Evolutionary conservation across 139 green algal species (phyloP).

Genomic region (Axilococcus clingmanii): DNA sequence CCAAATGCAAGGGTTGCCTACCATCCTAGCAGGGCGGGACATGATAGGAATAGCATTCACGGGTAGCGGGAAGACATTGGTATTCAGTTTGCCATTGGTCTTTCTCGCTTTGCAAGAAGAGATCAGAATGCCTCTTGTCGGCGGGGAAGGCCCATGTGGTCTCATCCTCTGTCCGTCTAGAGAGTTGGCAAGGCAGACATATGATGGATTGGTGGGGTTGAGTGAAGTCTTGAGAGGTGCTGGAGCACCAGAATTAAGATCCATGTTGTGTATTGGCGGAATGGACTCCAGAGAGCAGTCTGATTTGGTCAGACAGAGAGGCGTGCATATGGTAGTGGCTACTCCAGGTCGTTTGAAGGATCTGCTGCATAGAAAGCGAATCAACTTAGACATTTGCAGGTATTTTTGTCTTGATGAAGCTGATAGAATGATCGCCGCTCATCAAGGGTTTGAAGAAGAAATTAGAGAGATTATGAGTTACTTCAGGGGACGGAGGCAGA

Average conservation of each 20-base stretch:
- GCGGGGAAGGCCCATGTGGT: slow-evolving; percentile 81
- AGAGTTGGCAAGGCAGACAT: slow-evolving; percentile 89
- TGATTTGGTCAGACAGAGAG: slow-evolving; percentile 30
- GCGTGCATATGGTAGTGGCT: slow-evolving; percentile 86
- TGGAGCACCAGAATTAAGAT: slow-evolving; percentile 63
- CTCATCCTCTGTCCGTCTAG: slow-evolving; percentile 89
- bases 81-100: slow-evolving; percentile 88
- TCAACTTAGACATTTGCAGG: slow-evolving; percentile 84
- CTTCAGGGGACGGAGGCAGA: slow-evolving; percentile 88
- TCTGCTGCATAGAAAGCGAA: slow-evolving; percentile 79
- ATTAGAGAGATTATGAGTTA: slow-evolving; percentile 57
- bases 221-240: slow-evolving; percentile 6
- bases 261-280: slow-evolving; percentile 83
- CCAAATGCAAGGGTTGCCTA: slow-evolving; percentile 90
- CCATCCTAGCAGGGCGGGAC: slow-evolving; percentile 86
- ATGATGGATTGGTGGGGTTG: slow-evolving; percentile 60
- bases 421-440: slow-evolving; percentile 95
- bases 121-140: slow-evolving; percentile 36
- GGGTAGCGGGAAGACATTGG: slow-evolving; percentile 91
- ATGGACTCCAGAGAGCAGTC: slow-evolving; percentile 39
- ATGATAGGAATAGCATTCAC: slow-evolving; percentile 99
- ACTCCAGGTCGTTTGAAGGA: slow-evolving; percentile 94
- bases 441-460: slow-evolving; percentile 97
- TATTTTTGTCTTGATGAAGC: slow-evolving; percentile 97
- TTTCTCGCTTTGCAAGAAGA: slow-evolving; percentile 72